These are phyloP conservation scores for Sarocladium kiliense DNA, from an alignment of 2,329 filamentous ascomycete species.

Conservation along the genomic window DNA sequence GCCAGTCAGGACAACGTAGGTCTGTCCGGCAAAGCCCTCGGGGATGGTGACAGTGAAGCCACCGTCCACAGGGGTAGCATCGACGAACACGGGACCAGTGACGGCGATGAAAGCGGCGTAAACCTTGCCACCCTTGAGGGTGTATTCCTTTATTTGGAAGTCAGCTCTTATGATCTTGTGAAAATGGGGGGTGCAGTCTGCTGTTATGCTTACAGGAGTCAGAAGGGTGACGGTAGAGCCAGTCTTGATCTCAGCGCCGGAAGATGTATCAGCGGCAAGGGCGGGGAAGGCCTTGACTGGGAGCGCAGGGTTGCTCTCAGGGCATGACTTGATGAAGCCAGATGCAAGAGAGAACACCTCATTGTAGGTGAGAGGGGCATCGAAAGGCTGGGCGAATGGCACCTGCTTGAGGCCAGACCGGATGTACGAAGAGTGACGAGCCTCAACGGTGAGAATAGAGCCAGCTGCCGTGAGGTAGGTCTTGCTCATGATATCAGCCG, in stretches of 20 bases:
- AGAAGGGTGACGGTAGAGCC: slow-evolving; percentile 20
- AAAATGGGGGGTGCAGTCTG: slow-evolving; percentile 11
- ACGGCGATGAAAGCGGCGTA: slow-evolving; percentile 30
- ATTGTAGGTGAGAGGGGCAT: slow-evolving; percentile 52
- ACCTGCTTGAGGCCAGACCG: slow-evolving; percentile 41
- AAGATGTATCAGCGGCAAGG: slow-evolving; percentile 28
- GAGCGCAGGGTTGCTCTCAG: slow-evolving; percentile 45
- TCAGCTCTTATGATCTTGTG: neutral
- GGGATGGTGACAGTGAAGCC: slow-evolving; percentile 20
- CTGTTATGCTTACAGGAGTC: slow-evolving; percentile 19
- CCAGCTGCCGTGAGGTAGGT: slow-evolving; percentile 55
- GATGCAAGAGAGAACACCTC: slow-evolving; percentile 61
- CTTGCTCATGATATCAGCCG: slow-evolving; percentile 52
- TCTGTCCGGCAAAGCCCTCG: slow-evolving; percentile 29
- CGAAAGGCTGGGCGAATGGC: slow-evolving; percentile 56
- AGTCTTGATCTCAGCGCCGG: slow-evolving; percentile 16
- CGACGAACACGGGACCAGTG: slow-evolving; percentile 17
- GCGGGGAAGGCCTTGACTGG: slow-evolving; percentile 57
- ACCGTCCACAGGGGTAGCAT: slow-evolving; percentile 16
- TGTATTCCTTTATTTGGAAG: slow-evolving; percentile 12
- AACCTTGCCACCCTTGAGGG: slow-evolving; percentile 20
- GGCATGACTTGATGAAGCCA: slow-evolving; percentile 55
- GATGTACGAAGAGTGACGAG: slow-evolving; percentile 58
- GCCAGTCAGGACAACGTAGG: slow-evolving; percentile 32
- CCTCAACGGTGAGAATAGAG: slow-evolving; percentile 58